Percentiles rank a stretch among this genome's conserved stretches.
Conservation (phyloP, 192 early-diverging fungal species). For the Coemansia sp. region DNA sequence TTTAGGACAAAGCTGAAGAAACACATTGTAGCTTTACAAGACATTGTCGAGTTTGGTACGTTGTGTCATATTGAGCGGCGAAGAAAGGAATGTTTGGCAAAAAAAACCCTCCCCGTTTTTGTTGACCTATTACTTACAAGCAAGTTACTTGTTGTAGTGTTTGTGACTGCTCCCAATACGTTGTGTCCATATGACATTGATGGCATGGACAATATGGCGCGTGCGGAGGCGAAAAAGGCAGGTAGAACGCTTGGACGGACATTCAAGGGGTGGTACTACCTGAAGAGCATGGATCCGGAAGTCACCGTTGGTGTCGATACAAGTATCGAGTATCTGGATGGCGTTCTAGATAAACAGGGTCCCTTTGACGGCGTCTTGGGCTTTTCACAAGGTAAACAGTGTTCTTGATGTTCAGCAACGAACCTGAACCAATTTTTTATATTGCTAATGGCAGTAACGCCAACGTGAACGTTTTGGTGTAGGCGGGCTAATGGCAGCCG, state of each 20-base stretch:
- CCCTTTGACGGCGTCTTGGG: slow-evolving; percentile 55
- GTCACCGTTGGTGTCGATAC: slow-evolving; percentile 25
- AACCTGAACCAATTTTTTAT: too few species aligned
- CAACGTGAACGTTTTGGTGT: slow-evolving; percentile 4
- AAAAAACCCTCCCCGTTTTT: too few species aligned
- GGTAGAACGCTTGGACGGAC: slow-evolving; percentile 29
- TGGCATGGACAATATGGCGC: slow-evolving; percentile 43
- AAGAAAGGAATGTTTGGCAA: neutral
- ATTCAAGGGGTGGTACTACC: slow-evolving; percentile 37
- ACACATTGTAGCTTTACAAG: slow-evolving; percentile 22
- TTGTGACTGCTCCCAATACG: slow-evolving; percentile 44
- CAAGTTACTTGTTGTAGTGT: slow-evolving; percentile 23
- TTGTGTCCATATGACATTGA: slow-evolving; percentile 43
- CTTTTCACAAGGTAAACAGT: slow-evolving; percentile 44
- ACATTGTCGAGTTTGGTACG: slow-evolving; percentile 46
- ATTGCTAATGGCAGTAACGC: neutral
- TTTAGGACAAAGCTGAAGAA: slow-evolving; percentile 40
- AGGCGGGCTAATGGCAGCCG: slow-evolving; percentile 47
- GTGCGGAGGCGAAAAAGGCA: slow-evolving; percentile 9
- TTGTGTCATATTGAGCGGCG: neutral
- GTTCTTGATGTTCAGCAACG: neutral
- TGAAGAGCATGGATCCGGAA: slow-evolving; percentile 40
- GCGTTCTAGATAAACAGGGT: slow-evolving; percentile 32
- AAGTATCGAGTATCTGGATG: slow-evolving; percentile 28
- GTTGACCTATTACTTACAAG: too few species aligned